Evolutionary conservation across 2,329 filamentous ascomycete species (phyloP).

Genomic region (Escovopsis sp.): DNA sequence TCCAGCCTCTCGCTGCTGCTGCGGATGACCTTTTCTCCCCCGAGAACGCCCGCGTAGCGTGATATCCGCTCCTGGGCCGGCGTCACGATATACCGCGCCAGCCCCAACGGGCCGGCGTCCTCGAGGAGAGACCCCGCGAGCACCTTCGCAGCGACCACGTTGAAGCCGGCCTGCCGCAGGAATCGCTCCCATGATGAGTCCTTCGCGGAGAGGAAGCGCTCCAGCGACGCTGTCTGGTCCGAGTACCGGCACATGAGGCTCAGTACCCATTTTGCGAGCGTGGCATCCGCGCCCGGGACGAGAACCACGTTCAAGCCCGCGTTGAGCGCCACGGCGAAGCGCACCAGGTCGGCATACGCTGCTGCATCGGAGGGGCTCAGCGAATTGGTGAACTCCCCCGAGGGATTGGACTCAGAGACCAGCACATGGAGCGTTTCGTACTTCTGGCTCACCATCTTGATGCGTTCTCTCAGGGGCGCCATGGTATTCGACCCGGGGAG

Average conservation of each 20-base stretch:
- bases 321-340: slow-evolving; percentile 29
- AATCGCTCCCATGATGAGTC: slow-evolving; percentile 27
- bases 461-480: slow-evolving; percentile 37
- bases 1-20: slow-evolving; percentile 1
- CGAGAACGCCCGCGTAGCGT: slow-evolving; percentile 14
- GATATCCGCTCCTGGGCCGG: slow-evolving; percentile 10
- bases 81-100: slow-evolving; percentile 20
- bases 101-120: slow-evolving; percentile 13
- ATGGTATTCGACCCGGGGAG: slow-evolving; percentile 36
- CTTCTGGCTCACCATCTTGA: slow-evolving; percentile 36
- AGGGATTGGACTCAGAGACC: slow-evolving; percentile 38
- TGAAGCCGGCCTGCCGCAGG: slow-evolving; percentile 21
- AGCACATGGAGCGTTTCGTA: slow-evolving; percentile 58
- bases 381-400: slow-evolving; percentile 26
- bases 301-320: slow-evolving; percentile 26
- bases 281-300: slow-evolving; percentile 34
- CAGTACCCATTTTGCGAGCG: slow-evolving; percentile 39
- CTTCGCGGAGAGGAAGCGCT: slow-evolving; percentile 20
- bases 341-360: slow-evolving; percentile 34
- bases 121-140: slow-evolving; percentile 14
- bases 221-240: slow-evolving; percentile 12
- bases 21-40: slow-evolving; percentile 12
- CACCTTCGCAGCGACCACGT: slow-evolving; percentile 22
- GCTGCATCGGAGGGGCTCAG: slow-evolving; percentile 26
- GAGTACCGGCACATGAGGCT: slow-evolving; percentile 34